These are phyloP conservation scores for Myriangium duriaei DNA, from an alignment of 2,329 filamentous ascomycete genomes.

Conservation along the genomic window DNA sequence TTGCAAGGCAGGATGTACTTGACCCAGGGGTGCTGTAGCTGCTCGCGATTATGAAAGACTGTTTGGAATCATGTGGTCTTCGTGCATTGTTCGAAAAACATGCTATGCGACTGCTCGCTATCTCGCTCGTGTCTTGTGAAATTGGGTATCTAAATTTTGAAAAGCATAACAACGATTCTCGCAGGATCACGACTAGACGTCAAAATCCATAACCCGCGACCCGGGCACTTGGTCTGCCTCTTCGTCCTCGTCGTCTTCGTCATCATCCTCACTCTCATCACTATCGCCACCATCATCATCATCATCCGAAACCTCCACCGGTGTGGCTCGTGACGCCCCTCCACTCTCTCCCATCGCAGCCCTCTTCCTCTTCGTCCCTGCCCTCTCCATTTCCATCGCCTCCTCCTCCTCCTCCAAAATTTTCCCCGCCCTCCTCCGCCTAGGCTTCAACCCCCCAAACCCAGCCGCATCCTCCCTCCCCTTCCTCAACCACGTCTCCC, in stretches of 20 bases:
- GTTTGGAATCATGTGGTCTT: too few species aligned
- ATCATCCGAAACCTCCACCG: background rate
- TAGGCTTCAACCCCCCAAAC: background rate
- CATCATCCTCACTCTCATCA: slow-evolving; percentile 7
- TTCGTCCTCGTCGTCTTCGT: slow-evolving; percentile 5
- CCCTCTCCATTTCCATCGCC: slow-evolving; percentile 9
- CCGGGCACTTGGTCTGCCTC: slow-evolving; percentile 8
- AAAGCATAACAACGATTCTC: too few species aligned
- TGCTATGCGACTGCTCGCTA: slow-evolving; percentile 1
- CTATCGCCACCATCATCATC: slow-evolving; percentile 5
- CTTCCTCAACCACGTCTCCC: slow-evolving; percentile 6
- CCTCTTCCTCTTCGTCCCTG: slow-evolving; percentile 4
- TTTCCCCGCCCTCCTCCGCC: slow-evolving; percentile 2
- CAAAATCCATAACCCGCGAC: slow-evolving; percentile 2
- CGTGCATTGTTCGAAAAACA: too few species aligned
- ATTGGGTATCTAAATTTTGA: background rate
- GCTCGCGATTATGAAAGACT: too few species aligned
- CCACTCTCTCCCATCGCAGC: background rate
- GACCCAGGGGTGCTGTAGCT: background rate
- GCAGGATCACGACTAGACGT: too few species aligned
- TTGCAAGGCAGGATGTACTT: background rate
- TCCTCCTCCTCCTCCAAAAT: background rate
- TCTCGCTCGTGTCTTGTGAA: too few species aligned
- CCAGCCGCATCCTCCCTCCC: slow-evolving; percentile 1
- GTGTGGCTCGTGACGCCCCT: slow-evolving; percentile 3